Evolutionary conservation across 495 filamentous ascomycete genomes (phyloP), one percentile per base, ranked within the genome.

Genomic region (Penicillium silybi): DNA sequence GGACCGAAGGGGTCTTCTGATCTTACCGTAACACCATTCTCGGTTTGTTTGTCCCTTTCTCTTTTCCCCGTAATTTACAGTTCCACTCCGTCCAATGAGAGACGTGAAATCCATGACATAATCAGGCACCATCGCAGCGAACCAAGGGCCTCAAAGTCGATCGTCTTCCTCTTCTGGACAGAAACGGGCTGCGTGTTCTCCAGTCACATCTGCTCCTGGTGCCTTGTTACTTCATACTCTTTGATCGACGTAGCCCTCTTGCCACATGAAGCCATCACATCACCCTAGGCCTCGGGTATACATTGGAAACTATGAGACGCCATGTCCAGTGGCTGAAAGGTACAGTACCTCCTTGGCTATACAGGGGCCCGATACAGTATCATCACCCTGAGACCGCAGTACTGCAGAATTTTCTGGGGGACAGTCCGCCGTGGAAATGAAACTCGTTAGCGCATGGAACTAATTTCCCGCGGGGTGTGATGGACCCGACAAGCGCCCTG

Each of bases 41-140:
- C 16, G 38, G 41, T 39, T 20, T 41, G 37, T 45, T 47, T 53
- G 29, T 43, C 29, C 27, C 22, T 17, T 40, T 48, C 19, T 6
- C 16, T 1, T 16, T 48, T 34, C 35, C 35, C 37, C 37, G 37
- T 45, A 45, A 39, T 41, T 23, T 56, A 39, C 43, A 41, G 22
- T 35, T 25, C 32, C 54, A 40, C 34, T 42, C 16, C 16, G n/a
- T 39, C 50, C 50, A 57, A 57, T 57, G 22, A 53, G 19, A 26
- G 1, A 2, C 23, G 11, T 5, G 2, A 3, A 13, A 17, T 10
- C 1, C 9, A 4, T 59, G 56, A 63, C 45, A 38, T 63, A 60
- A 59, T 60, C 57, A 60, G 57, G 50, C 34, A 60, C 57, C 52
- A 17, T 41, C 37, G 35, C 35, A 2, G 18, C 20, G 16, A 45